Evolutionary conservation across 2,329 filamentous ascomycete species (phyloP).

Genomic region (Talaromyces sp.): DNA sequence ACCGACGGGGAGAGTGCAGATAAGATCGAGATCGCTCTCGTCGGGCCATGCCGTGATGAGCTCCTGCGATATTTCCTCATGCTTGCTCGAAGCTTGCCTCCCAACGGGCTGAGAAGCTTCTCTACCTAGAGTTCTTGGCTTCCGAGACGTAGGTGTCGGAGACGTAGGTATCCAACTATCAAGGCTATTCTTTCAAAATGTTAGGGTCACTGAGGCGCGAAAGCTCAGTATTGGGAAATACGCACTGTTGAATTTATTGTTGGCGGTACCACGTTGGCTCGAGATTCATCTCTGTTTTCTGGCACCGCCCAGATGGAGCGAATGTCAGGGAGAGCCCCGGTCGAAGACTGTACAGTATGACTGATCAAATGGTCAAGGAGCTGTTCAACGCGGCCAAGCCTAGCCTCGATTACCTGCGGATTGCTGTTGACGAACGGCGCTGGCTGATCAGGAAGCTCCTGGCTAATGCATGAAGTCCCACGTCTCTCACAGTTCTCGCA

Average conservation of each 20-base stretch:
- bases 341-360: neutral
- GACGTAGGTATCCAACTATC: neutral
- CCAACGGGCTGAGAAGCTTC: neutral
- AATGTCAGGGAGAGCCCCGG: neutral
- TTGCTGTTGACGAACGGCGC: slow-evolving; percentile 15
- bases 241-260: neutral
- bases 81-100: neutral
- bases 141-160: neutral
- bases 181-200: neutral
- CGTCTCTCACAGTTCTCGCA: slow-evolving; percentile 26
- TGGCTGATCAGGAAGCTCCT: slow-evolving; percentile 41
- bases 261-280: neutral
- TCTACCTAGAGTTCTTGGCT: neutral
- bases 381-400: slow-evolving; percentile 13
- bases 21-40: slow-evolving; percentile 32
- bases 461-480: slow-evolving; percentile 37
- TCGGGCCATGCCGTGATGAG: slow-evolving; percentile 38
- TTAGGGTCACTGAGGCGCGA: neutral
- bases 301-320: neutral
- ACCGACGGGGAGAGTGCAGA: slow-evolving; percentile 27
- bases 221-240: neutral
- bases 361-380: slow-evolving; percentile 37
- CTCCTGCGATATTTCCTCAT: slow-evolving; percentile 20
- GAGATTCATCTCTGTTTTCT: neutral
- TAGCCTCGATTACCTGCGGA: slow-evolving; percentile 3